A percentile compares a stretch with the other conserved stretches of the same genome.
phyloP scores from a whole-genome alignment of 1,284 basidiomycete genomes.

The Singerocomus rubriflavus region DNA sequence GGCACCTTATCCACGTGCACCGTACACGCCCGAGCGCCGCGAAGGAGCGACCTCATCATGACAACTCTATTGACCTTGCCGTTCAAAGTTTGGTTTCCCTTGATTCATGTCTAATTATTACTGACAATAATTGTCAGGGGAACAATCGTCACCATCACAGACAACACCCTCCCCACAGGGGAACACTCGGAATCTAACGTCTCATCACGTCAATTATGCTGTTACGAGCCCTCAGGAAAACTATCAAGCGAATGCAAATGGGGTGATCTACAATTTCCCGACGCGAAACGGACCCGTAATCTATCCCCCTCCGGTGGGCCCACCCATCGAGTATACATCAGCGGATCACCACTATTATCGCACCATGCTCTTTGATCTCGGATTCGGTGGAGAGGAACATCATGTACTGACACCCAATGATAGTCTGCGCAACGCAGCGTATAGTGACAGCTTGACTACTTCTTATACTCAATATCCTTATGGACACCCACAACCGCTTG shows the following conservation, averaged over 20 bases:
- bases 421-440: constrained; percentile 23
- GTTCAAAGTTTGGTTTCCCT: constrained; percentile 40
- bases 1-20: constrained; percentile 60
- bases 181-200: constrained; percentile 7
- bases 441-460: constrained; percentile 25
- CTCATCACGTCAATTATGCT: constrained; percentile 21
- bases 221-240: constrained; percentile 20
- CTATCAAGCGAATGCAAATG: constrained; percentile 17
- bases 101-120: not conserved
- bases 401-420: constrained; percentile 24
- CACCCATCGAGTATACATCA: constrained; percentile 35
- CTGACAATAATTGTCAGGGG: constrained; percentile 19
- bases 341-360: constrained; percentile 65
- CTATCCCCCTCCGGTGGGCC: constrained; percentile 17
- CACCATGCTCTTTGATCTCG: constrained; percentile 67
- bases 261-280: constrained; percentile 17
- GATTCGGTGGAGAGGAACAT: constrained; percentile 48
- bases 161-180: constrained; percentile 27
- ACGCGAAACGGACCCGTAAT: constrained; percentile 16
- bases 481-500: constrained; percentile 25
- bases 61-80: constrained; percentile 45
- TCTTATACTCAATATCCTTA: constrained; percentile 34
- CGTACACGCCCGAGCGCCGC: constrained; percentile 45
- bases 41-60: constrained; percentile 35
- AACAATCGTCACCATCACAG: constrained; percentile 23